A percentile compares a stretch with the other conserved stretches of the same genome.
phyloP scores from a whole-genome alignment of 192 early-diverging fungal genomes.

The Coemansia sp. region DNA sequence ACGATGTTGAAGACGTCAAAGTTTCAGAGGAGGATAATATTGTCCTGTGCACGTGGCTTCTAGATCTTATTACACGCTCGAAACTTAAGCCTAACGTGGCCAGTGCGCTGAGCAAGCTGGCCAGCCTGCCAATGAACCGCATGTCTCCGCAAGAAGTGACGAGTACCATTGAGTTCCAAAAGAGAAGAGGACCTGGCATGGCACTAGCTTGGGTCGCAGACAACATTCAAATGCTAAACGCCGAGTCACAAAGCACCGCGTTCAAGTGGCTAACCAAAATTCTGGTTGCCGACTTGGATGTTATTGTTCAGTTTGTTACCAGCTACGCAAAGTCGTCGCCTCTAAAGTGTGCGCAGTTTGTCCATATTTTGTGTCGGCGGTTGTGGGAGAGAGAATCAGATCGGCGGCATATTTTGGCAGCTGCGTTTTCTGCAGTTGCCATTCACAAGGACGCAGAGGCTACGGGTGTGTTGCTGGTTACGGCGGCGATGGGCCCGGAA shows the following conservation, averaged over 20 bases:
- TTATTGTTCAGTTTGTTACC: conserved; percentile 6
- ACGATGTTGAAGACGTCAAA: conserved; percentile 10
- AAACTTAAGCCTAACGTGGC: too few relatives aligned
- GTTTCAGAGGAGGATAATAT: too few relatives aligned
- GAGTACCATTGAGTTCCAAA: not conserved
- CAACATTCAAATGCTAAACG: conserved; percentile 12
- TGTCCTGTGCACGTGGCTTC: too few relatives aligned
- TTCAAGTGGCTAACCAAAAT: conserved; percentile 19
- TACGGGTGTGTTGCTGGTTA: conserved; percentile 21
- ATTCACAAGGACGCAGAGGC: conserved; percentile 12
- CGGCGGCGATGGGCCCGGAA: conserved; percentile 26
- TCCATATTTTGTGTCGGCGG: conserved; percentile 23
- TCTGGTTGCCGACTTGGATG: not conserved
- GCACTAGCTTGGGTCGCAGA: conserved; percentile 20
- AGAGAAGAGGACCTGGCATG: not conserved
- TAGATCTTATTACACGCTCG: too few relatives aligned
- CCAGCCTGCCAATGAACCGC: not conserved
- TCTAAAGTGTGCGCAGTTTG: conserved; percentile 14
- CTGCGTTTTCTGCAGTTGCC: conserved; percentile 12
- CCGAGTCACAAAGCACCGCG: conserved; percentile 10
- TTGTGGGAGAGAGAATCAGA: conserved; percentile 21
- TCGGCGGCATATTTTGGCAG: conserved; percentile 16
- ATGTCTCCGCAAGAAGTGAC: not conserved
- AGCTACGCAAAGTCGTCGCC: conserved; percentile 11
- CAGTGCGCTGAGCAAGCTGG: not conserved